These are phyloP conservation scores for Sugiyamaella lignohabitans DNA, from an alignment of 805 yeast species.

Conservation along the genomic window DNA sequence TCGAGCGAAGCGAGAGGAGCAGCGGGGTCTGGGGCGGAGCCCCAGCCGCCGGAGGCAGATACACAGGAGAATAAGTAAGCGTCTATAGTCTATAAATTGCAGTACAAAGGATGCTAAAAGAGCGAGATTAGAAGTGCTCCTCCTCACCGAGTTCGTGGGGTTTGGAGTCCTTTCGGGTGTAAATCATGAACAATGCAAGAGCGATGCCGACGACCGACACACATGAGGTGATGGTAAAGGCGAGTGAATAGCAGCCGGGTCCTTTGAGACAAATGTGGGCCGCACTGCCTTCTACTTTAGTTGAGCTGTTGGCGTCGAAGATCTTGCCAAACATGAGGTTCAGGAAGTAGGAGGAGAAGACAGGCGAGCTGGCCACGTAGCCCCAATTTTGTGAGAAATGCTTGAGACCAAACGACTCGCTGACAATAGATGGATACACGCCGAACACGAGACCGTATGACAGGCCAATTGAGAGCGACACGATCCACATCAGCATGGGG, in stretches of 20 bases:
- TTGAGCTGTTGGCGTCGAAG: slow-evolving; percentile 44
- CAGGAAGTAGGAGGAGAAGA: slow-evolving; percentile 50
- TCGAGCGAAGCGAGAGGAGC: neutral
- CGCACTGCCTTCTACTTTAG: slow-evolving; percentile 7
- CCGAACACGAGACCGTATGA: slow-evolving; percentile 72
- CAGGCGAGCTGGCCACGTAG: slow-evolving; percentile 56
- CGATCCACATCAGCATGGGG: slow-evolving; percentile 36
- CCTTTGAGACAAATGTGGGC: slow-evolving; percentile 16
- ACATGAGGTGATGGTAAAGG: slow-evolving; percentile 15
- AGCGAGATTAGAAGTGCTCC: no score
- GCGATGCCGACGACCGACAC: slow-evolving; percentile 8
- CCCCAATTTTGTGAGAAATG: slow-evolving; percentile 73
- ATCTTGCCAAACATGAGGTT: slow-evolving; percentile 56
- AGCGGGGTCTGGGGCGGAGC: neutral
- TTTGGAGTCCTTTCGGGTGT: neutral
- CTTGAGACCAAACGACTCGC: slow-evolving; percentile 63
- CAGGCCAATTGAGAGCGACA: slow-evolving; percentile 54
- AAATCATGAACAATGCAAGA: slow-evolving; percentile 14
- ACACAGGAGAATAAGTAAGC: neutral
- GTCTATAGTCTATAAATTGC: neutral
- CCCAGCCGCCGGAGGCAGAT: neutral
- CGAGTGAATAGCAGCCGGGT: slow-evolving; percentile 18
- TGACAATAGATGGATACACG: slow-evolving; percentile 60
- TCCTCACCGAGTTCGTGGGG: neutral
- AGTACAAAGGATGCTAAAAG: no score